These are phyloP conservation scores for Odontarrhena argentea DNA, from an alignment of 345 rosid genomes.

Conservation along the genomic window DNA sequence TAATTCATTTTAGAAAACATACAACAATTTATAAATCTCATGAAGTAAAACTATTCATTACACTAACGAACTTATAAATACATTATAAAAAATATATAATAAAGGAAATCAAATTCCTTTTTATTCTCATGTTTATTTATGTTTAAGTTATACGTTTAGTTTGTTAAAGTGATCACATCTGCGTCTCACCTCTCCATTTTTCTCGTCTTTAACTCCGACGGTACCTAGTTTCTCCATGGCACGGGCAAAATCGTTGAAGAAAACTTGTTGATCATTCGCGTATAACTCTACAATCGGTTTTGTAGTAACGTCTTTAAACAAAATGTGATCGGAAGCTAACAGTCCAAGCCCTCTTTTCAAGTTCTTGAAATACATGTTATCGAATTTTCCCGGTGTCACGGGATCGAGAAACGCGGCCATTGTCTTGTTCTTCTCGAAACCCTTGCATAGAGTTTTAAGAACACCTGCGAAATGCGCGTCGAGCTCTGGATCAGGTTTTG, in stretches of 20 bases:
- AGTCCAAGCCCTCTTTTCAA: conserved; percentile 50
- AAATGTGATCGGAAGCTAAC: conserved; percentile 40
- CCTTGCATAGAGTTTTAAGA: conserved; percentile 41
- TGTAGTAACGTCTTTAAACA: conserved; percentile 46
- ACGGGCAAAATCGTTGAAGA: conserved; percentile 50
- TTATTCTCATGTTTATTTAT: conserved; percentile 4
- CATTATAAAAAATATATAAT: not conserved
- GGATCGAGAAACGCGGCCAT: conserved; percentile 59
- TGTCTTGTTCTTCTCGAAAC: conserved; percentile 27
- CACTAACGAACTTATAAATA: not conserved
- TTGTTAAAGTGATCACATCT: conserved; percentile 52
- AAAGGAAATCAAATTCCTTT: not conserved
- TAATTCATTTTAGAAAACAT: not conserved
- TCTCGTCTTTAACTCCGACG: conserved; percentile 44
- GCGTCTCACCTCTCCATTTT: conserved; percentile 55
- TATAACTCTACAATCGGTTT: conserved; percentile 44
- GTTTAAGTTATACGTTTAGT: conserved; percentile 10
- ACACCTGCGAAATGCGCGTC: conserved; percentile 42
- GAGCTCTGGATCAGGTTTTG: conserved; percentile 43
- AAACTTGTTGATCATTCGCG: conserved; percentile 44
- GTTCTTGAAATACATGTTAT: conserved; percentile 53
- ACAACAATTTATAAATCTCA: not conserved
- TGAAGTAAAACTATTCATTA: not conserved
- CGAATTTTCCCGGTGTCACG: conserved; percentile 56
- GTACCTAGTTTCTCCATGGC: conserved; percentile 54